These are phyloP conservation scores for Protomyces arabidopsidicola DNA, from an alignment of 1,139 yeast genomes.

Conservation along the genomic window DNA sequence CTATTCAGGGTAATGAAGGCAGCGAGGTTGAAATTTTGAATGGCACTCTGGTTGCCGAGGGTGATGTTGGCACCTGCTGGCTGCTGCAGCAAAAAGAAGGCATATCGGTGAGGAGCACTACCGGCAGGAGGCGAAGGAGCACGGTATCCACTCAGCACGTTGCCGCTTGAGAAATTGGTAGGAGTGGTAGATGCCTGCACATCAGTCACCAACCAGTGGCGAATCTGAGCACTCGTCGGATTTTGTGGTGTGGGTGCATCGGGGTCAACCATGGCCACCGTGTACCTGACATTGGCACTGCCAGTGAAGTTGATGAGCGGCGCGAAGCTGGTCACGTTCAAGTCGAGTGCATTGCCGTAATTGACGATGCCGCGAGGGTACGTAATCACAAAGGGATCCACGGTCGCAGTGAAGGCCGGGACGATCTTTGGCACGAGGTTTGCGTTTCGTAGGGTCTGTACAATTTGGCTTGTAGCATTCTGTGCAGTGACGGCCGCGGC, in stretches of 20 bases:
- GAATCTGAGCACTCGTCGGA: conserved; percentile 17
- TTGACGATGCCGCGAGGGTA: conserved; percentile 21
- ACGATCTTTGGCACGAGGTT: conserved; percentile 3
- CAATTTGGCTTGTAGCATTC: conserved; percentile 8
- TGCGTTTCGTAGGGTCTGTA: conserved; percentile 4
- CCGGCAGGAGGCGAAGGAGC: conserved; percentile 14
- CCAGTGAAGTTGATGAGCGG: conserved; percentile 9
- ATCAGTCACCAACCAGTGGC: conserved; percentile 23
- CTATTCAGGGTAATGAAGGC: conserved; percentile 2
- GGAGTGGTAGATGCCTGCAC: neutral
- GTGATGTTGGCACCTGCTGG: neutral
- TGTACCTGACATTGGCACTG: neutral
- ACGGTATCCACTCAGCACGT: conserved; percentile 9
- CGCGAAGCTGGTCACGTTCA: neutral
- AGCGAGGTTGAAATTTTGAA: conserved; percentile 5
- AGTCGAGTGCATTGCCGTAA: conserved; percentile 10
- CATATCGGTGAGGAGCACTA: conserved; percentile 10
- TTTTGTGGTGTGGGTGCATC: conserved; percentile 21
- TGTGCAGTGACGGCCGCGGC: conserved; percentile 1
- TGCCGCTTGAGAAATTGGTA: neutral
- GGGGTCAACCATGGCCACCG: conserved; percentile 23
- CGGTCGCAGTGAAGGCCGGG: conserved; percentile 15
- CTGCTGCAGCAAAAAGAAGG: conserved; percentile 9
- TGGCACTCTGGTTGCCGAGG: conserved; percentile 8
- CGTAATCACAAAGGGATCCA: conserved; percentile 8